Conservation (phyloP, 2,329 filamentous ascomycete genomes). For the Tolypocladium nubicola region DNA sequence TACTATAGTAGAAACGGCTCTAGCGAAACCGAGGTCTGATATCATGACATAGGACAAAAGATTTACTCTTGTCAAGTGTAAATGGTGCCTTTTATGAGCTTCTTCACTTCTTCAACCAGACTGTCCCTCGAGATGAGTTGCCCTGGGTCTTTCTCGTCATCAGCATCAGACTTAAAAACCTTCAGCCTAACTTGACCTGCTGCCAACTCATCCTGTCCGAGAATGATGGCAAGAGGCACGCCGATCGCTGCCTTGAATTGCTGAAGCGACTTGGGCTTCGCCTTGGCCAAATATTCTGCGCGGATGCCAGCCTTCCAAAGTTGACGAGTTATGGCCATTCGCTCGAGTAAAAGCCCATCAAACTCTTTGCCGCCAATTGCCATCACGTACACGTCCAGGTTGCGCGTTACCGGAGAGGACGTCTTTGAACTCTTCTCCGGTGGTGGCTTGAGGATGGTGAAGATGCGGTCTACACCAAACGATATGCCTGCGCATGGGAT, state of each 20-base stretch:
- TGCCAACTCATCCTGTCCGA: constrained; percentile 83
- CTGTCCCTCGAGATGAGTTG: neutral
- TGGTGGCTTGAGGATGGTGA: constrained; percentile 73
- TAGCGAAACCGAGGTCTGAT: too few species aligned
- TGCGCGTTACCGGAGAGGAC: constrained; percentile 50
- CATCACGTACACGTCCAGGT: constrained; percentile 82
- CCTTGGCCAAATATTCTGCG: constrained; percentile 82
- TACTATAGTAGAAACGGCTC: too few species aligned
- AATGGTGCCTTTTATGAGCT: neutral
- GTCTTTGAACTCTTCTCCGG: constrained; percentile 44
- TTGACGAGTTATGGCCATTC: constrained; percentile 65
- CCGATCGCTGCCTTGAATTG: constrained; percentile 92
- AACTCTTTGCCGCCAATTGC: constrained; percentile 84
- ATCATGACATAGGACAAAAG: too few species aligned
- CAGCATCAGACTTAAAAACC: too few species aligned
- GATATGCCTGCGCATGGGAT: constrained; percentile 60
- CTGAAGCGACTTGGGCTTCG: constrained; percentile 75
- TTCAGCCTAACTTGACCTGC: constrained; percentile 82
- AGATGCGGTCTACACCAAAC: constrained; percentile 91
- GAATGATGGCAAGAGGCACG: constrained; percentile 76
- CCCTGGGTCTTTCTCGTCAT: constrained; percentile 20
- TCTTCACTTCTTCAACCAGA: neutral
- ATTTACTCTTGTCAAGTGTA: too few species aligned
- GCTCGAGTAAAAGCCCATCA: constrained; percentile 68
- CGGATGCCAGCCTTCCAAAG: constrained; percentile 77